These are phyloP conservation scores for Kluyveromyces sp. DNA, from an alignment of 1,139 yeast species.

Conservation along the genomic window DNA sequence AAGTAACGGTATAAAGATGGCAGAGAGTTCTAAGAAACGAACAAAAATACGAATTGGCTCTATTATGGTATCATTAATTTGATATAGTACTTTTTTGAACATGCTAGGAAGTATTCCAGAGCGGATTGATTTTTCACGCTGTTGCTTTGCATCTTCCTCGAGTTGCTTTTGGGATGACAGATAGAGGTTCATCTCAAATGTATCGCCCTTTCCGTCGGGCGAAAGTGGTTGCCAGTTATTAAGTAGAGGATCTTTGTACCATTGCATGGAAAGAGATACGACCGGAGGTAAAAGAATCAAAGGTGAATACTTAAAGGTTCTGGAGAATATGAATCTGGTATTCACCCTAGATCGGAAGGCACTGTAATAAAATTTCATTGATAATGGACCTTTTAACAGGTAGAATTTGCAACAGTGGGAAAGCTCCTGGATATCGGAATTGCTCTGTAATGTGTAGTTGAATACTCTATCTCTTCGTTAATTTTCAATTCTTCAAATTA, in stretches of 20 bases:
- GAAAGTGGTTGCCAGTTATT: conserved; percentile 13
- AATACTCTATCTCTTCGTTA: too few species aligned
- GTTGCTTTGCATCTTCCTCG: conserved; percentile 29
- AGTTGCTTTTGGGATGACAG: conserved; percentile 50
- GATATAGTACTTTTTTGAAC: conserved; percentile 31
- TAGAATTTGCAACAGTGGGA: too few species aligned
- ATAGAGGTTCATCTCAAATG: conserved; percentile 62
- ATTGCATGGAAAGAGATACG: neutral
- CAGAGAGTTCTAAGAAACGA: conserved; percentile 60
- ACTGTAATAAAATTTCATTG: conserved; percentile 1
- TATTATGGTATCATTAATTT: conserved; percentile 43
- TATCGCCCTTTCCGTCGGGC: conserved; percentile 47
- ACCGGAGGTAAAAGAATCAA: neutral
- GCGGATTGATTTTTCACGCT: conserved; percentile 21
- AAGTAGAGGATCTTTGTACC: neutral
- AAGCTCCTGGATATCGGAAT: too few species aligned
- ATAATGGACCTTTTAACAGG: neutral
- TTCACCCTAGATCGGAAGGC: conserved; percentile 1
- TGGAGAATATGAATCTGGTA: neutral
- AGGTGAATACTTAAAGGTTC: neutral
- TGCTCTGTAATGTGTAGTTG: too few species aligned
- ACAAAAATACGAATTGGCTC: conserved; percentile 66
- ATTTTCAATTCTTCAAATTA: too few species aligned
- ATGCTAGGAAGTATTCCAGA: neutral
- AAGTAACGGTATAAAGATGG: conserved; percentile 65